A percentile compares a stretch with the other conserved stretches of the same genome.
These are phyloP conservation scores for Ampelocalamus luodianensis DNA, from an alignment of 176 grass and related monocot species.

Conservation along the genomic window DNA sequence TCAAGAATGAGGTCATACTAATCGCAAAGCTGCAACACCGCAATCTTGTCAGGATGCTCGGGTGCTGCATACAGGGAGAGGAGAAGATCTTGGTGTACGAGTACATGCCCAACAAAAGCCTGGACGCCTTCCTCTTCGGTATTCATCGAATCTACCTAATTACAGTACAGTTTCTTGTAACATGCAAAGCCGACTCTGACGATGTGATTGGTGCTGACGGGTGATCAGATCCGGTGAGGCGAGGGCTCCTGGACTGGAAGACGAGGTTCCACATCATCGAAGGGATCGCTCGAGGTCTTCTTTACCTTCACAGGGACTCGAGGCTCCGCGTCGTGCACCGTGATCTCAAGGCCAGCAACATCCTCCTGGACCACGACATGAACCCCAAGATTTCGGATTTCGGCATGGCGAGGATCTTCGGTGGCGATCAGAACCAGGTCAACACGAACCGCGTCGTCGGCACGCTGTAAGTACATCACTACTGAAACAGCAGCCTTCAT, in stretches of 20 bases:
- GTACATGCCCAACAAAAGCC: constrained; percentile 75
- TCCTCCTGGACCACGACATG: constrained; percentile 65
- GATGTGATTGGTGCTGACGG: background rate
- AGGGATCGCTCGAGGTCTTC: constrained; percentile 58
- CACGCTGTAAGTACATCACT: constrained; percentile 40
- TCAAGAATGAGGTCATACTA: constrained; percentile 71
- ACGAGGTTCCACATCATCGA: constrained; percentile 55
- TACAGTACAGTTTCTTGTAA: background rate
- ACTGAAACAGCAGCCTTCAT: background rate
- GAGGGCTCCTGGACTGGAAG: constrained; percentile 56
- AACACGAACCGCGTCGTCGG: constrained; percentile 74
- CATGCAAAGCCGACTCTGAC: background rate
- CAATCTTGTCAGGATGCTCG: constrained; percentile 61
- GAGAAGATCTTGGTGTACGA: constrained; percentile 84
- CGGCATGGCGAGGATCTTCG: constrained; percentile 77
- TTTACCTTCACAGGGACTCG: constrained; percentile 73
- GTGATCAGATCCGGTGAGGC: constrained; percentile 47
- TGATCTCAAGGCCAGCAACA: constrained; percentile 74
- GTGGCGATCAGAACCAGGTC: constrained; percentile 57
- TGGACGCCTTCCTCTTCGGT: constrained; percentile 73
- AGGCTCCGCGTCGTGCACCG: constrained; percentile 69
- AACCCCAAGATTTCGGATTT: constrained; percentile 83
- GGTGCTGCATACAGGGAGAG: constrained; percentile 65
- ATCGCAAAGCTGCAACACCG: constrained; percentile 76
- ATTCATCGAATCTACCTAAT: background rate